phyloP scores from a whole-genome alignment of 2,329 filamentous ascomycete genomes.

The Talaromyces amestolkiae region DNA sequence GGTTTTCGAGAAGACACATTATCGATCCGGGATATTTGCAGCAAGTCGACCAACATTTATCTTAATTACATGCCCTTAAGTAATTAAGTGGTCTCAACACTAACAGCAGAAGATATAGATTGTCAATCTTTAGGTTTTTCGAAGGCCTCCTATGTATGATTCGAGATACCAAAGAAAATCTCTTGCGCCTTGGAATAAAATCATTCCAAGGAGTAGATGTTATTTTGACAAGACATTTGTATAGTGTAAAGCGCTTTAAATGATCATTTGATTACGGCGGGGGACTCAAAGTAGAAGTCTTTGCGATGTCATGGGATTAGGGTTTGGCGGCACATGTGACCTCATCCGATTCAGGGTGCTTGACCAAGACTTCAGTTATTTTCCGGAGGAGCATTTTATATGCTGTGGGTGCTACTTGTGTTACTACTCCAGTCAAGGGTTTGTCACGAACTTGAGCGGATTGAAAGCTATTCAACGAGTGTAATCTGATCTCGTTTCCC shows the following conservation, averaged over 20 bases:
- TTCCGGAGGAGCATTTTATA: too few relatives aligned
- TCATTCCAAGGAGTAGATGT: background rate
- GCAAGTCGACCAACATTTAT: too few relatives aligned
- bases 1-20: background rate
- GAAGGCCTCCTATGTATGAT: background rate
- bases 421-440: too few relatives aligned
- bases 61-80: background rate
- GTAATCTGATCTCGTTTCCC: background rate
- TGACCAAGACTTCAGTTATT: too few relatives aligned
- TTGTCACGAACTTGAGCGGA: too few relatives aligned
- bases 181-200: background rate
- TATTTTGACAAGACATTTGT: too few relatives aligned
- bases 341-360: background rate
- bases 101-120: background rate
- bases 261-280: too few relatives aligned
- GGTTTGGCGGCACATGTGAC: background rate
- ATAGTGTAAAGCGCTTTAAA: too few relatives aligned
- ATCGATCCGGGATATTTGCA: too few relatives aligned
- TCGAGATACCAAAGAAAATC: background rate
- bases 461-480: background rate
- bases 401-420: too few relatives aligned
- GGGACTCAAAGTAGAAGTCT: too few relatives aligned
- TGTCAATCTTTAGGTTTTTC: background rate
- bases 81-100: background rate
- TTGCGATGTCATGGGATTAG: background rate